phyloP scores from a whole-genome alignment of 208 protist species.

The Zelonia costaricensis region DNA sequence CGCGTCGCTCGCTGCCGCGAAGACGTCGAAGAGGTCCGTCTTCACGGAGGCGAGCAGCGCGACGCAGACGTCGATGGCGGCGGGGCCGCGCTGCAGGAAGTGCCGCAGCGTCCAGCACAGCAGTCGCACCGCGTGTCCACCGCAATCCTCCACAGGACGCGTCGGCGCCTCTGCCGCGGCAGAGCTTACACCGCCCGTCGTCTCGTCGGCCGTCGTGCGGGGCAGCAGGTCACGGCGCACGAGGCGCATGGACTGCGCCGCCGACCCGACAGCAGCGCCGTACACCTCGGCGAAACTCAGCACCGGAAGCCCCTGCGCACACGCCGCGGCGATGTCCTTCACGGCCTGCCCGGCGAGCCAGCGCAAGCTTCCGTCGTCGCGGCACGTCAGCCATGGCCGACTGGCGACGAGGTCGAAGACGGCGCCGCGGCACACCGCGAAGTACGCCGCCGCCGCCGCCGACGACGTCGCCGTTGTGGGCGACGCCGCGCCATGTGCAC shows the following conservation, averaged over 20 bases:
- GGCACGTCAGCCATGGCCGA: slow-evolving; percentile 31
- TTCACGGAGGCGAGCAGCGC: slow-evolving; percentile 21
- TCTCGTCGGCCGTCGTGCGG: neutral
- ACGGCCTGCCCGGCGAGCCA: slow-evolving; percentile 64
- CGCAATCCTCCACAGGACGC: slow-evolving; percentile 26
- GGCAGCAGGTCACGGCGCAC: slow-evolving; percentile 24
- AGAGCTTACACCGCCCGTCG: slow-evolving; percentile 2
- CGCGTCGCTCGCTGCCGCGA: too few relatives aligned
- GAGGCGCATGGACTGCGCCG: slow-evolving; percentile 26
- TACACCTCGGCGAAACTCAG: slow-evolving; percentile 25
- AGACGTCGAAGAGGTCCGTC: slow-evolving; percentile 18
- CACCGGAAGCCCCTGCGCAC: slow-evolving; percentile 24
- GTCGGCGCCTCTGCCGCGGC: slow-evolving; percentile 13
- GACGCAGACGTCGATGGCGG: slow-evolving; percentile 12
- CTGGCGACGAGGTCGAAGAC: slow-evolving; percentile 44
- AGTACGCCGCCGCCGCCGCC: slow-evolving; percentile 23
- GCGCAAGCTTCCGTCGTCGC: slow-evolving; percentile 50
- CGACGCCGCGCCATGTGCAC: neutral
- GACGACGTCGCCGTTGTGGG: neutral
- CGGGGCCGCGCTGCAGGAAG: slow-evolving; percentile 13
- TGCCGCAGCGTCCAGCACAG: slow-evolving; percentile 30
- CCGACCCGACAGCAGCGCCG: slow-evolving; percentile 17
- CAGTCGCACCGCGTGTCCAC: slow-evolving; percentile 26
- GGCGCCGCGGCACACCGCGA: slow-evolving; percentile 21
- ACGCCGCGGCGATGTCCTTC: slow-evolving; percentile 46